A percentile compares a stretch with the other conserved stretches of the same genome.
Evolutionary conservation across 2,329 filamentous ascomycete genomes (phyloP).

Genomic region (Colletotrichum acutatum): DNA sequence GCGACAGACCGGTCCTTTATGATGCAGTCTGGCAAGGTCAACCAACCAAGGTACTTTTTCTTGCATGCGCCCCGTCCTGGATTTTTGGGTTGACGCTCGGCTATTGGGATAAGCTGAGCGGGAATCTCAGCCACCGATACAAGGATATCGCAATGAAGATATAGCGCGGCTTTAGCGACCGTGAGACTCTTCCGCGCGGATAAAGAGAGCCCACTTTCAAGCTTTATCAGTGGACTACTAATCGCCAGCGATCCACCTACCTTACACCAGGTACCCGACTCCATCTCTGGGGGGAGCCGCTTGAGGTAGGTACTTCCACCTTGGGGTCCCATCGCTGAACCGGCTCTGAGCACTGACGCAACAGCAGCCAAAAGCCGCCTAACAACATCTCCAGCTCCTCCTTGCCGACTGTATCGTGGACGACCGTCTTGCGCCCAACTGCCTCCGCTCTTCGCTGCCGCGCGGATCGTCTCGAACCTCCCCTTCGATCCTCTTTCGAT

Average conservation of each 20-base stretch:
- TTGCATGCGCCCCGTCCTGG: neutral
- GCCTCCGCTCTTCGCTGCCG: neutral
- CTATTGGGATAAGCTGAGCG: neutral
- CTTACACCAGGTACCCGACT: neutral
- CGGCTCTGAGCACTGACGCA: slow-evolving; percentile 18
- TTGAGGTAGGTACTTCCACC: neutral
- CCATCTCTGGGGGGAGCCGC: neutral
- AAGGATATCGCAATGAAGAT: neutral
- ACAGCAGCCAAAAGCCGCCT: neutral
- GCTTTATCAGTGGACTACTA: neutral
- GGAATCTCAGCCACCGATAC: neutral
- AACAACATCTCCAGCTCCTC: slow-evolving; percentile 9
- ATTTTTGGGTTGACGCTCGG: neutral
- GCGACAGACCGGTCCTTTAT: neutral
- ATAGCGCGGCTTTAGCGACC: neutral
- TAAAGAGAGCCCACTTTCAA: neutral
- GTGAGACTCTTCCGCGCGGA: neutral
- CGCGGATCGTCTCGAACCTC: neutral
- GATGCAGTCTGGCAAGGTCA: neutral
- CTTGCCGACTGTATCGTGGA: neutral
- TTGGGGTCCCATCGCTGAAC: neutral
- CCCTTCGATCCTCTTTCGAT: neutral
- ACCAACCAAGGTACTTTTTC: neutral
- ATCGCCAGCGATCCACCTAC: neutral
- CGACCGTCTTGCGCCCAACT: neutral